Evolutionary conservation across 1,284 basidiomycete genomes (phyloP).

Genomic region (Apiotrichum gamsii): DNA sequence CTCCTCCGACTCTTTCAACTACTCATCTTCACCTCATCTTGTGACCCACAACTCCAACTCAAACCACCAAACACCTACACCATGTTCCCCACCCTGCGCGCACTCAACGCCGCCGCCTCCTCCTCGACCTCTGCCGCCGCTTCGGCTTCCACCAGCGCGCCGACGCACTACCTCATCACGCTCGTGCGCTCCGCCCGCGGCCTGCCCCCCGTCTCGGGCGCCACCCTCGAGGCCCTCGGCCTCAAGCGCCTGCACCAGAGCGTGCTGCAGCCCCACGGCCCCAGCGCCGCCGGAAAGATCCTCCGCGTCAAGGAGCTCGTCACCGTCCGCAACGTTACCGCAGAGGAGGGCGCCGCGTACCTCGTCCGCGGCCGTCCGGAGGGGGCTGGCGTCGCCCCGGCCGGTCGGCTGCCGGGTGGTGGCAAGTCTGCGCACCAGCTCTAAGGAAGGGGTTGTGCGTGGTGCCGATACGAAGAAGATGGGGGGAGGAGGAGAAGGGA

Average conservation of each 20-base stretch:
- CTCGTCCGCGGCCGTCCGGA: constrained; percentile 30
- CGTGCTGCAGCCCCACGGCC: constrained; percentile 47
- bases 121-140: too few relatives aligned
- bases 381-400: constrained; percentile 34
- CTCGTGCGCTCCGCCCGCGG: constrained; percentile 51
- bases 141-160: neutral
- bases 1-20: too few relatives aligned
- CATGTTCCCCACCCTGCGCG: constrained; percentile 13
- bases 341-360: constrained; percentile 26
- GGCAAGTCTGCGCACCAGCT: too few relatives aligned
- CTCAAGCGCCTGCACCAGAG: constrained; percentile 48
- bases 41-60: neutral
- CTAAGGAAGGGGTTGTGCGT: too few relatives aligned
- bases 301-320: constrained; percentile 53
- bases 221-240: constrained; percentile 49
- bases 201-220: constrained; percentile 43
- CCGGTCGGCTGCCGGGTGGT: constrained; percentile 31
- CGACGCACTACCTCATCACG: constrained; percentile 50
- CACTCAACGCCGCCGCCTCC: constrained; percentile 3
- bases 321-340: constrained; percentile 49
- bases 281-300: constrained; percentile 49
- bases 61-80: neutral
- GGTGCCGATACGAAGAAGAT: neutral
- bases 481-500: constrained; percentile 2
- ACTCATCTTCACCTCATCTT: neutral